Evolutionary conservation across 805 yeast species (phyloP).

Genomic region (Candida pseudoglaebosa): DNA sequence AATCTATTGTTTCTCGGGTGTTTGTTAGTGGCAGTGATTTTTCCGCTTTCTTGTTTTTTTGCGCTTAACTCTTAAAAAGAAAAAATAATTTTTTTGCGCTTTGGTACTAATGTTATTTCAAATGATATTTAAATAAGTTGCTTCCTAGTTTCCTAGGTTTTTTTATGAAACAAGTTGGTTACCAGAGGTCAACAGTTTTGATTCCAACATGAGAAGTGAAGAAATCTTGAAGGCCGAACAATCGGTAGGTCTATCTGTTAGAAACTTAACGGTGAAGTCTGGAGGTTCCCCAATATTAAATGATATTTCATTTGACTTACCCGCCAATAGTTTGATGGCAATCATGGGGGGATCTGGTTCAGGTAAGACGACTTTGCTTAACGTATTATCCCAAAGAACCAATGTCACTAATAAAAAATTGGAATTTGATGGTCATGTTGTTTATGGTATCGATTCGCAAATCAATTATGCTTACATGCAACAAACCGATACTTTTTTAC

Average conservation of each 20-base stretch:
- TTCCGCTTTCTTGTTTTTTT: no score
- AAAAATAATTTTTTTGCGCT: no score
- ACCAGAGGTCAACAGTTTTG: neutral
- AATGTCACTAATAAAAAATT: conserved; percentile 38
- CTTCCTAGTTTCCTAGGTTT: no score
- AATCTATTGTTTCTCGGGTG: no score
- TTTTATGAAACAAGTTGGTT: no score
- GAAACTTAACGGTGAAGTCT: conserved; percentile 3
- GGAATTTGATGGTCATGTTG: conserved; percentile 39
- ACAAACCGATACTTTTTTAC: conserved; percentile 70
- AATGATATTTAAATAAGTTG: no score
- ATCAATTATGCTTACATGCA: conserved; percentile 58
- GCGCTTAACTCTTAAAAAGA: no score
- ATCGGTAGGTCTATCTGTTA: conserved; percentile 3
- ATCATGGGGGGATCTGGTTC: conserved; percentile 45
- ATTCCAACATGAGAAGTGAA: neutral
- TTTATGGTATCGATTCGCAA: conserved; percentile 19
- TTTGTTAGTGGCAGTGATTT: no score
- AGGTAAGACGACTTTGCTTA: conserved; percentile 39
- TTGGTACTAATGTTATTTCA: no score
- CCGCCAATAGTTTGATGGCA: conserved; percentile 30
- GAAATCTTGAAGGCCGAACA: conserved; percentile 1
- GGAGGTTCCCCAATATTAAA: conserved; percentile 14
- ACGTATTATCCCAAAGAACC: conserved; percentile 50
- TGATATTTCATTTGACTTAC: conserved; percentile 26